Base-by-base conservation (phyloP, 129 eudicot genomes). In the Mikania micrantha region DNA sequence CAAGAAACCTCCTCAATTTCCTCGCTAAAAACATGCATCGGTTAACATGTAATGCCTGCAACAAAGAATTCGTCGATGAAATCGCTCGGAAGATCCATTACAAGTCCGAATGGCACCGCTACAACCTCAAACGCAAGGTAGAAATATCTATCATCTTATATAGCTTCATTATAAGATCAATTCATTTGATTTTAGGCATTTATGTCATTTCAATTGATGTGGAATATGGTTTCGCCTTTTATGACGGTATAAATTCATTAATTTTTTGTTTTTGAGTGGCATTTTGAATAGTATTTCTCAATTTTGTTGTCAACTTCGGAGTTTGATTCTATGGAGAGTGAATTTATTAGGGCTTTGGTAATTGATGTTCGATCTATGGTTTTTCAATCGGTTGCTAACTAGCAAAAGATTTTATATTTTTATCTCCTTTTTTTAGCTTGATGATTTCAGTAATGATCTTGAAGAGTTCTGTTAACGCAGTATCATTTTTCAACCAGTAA, bases 81-180 rank as follows among this genome's bases (percentile, higher is more conserved):
- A 78, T 52, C 27, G 79, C 74, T 52, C 95, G 82, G 31, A 86
- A 89, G 69, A 74, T 77, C 53, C 99, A 93, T 86, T 94, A 89
- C 83, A 87, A 79, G 76, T 94, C 97, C 9, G 95, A 89, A 44
- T 89, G 99, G 99, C 97, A 94, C 69, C 96, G 96, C 7, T 93
- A 89, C 90, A 94, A 94, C 60, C 95, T 94, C 78, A 87, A 89
- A 76, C 97, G 99, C 87, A 89, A 89, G 99, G 99, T 91, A 4
- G 2, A 0, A 4, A 0, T 1, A 7, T 50, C 19, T 10, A 20
- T 1, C 0, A 7, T 24, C 2, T 32, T n/a, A n/a, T n/a, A n/a
- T n/a, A 2, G 5, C 13, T 36, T 39, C 42, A 31, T 2, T 29
- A 0, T 17, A 17, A 48, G 22, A 24, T 10, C 1, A 32, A 9